Base-by-base conservation (phyloP, 2,329 filamentous ascomycete genomes). In the Aspergillus nomiae region DNA sequence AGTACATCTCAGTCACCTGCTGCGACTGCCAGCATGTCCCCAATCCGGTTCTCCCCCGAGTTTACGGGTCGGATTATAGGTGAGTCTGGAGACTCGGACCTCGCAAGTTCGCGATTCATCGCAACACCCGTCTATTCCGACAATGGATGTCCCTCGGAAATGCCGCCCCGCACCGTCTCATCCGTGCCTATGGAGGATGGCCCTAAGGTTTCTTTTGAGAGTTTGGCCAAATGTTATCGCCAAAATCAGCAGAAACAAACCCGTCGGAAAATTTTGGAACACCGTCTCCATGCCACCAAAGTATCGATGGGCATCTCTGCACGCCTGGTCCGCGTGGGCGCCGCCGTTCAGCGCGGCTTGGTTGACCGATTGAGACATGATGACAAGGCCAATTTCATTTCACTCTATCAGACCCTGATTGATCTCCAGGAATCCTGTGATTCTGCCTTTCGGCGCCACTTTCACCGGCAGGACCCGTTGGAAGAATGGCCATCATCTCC, bases 281-380 rank as follows among this genome's bases (percentile, higher is more conserved):
- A 74, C 41, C 79, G 77, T 60, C 72, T 81, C 48, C 72, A 76
- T 67, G 74, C 74, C 32, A 75, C 79, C 61, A 80, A 78, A 64
- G 73, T 79, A 32, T 80, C 79, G 34, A 76, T 82, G 58, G 78
- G 78, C 45, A 68, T 82, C 38, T 80, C 78, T 46, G 72, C 78
- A 56, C 77, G 81, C 38, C 71, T 82, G 62, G 68, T 78, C 60
- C 78, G 80, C 53, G 73, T 81, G 61, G 76, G 77, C 30, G 73
- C 75, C 36, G 76, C 76, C 58, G 73, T 78, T 30, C 80, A 82
- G 65, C 77, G 77, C 56, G 80, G 80, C 43, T 71, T 83, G 28
- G 79, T 82, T 41, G 80, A 82, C 67, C 76, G 76, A 55, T 74
- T 81, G 59, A 80, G 77, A 65, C 74, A 81, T 69, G 77, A 78